Conservation (phyloP, 495 filamentous ascomycete genomes). For the Talaromyces proteolyticus region DNA sequence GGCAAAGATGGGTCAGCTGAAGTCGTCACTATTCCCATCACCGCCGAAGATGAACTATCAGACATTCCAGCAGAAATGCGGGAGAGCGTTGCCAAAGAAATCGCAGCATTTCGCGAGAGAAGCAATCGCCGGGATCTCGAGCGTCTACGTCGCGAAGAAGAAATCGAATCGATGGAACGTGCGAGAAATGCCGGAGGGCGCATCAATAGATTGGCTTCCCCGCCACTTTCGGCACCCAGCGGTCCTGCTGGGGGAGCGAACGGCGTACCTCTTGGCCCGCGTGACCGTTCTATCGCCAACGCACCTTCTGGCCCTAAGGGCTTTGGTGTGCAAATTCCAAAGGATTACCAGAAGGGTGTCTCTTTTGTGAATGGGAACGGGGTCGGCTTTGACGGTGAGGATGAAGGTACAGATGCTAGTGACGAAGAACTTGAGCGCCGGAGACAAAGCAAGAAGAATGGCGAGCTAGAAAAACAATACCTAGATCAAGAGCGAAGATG, state of each 20-base stretch:
- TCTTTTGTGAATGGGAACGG: slow-evolving; percentile 86
- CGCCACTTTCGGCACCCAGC: slow-evolving; percentile 57
- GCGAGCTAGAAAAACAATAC: slow-evolving; percentile 75
- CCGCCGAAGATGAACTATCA: slow-evolving; percentile 86
- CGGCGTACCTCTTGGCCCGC: slow-evolving; percentile 79
- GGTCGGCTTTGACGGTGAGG: slow-evolving; percentile 55
- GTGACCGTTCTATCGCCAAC: slow-evolving; percentile 62
- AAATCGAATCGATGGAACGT: slow-evolving; percentile 83
- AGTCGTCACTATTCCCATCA: slow-evolving; percentile 86
- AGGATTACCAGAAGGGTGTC: slow-evolving; percentile 77
- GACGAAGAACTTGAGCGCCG: slow-evolving; percentile 81
- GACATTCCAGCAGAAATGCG: slow-evolving; percentile 96
- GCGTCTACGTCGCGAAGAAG: slow-evolving; percentile 79
- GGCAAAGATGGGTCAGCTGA: slow-evolving; percentile 52
- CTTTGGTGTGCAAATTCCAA: slow-evolving; percentile 64
- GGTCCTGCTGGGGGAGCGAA: slow-evolving; percentile 72
- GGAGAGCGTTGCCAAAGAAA: slow-evolving; percentile 93
- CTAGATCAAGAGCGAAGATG: slow-evolving; percentile 83
- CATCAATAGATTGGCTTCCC: slow-evolving; percentile 64
- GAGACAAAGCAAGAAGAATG: slow-evolving; percentile 60
- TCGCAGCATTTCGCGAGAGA: slow-evolving; percentile 86
- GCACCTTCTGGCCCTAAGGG: slow-evolving; percentile 76
- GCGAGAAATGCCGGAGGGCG: slow-evolving; percentile 62
- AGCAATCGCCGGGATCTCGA: slow-evolving; percentile 85
- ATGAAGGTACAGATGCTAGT: slow-evolving; percentile 83